These are phyloP conservation scores for Aureobasidium sp. DNA, from an alignment of 2,329 filamentous ascomycete genomes.

Conservation along the genomic window DNA sequence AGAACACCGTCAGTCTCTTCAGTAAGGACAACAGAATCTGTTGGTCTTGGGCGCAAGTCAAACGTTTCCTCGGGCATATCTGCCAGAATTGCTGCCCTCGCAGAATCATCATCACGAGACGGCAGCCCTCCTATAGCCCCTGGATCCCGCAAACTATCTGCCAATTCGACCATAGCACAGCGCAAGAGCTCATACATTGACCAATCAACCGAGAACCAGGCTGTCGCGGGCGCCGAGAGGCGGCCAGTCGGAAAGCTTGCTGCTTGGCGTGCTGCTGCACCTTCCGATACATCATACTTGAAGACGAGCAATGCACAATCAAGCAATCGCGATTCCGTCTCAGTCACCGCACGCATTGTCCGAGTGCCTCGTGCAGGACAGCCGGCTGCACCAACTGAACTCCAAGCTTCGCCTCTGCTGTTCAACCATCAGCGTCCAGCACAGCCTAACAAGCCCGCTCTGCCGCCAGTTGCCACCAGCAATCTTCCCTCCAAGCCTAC, in stretches of 20 bases:
- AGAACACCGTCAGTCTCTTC: constrained; percentile 6
- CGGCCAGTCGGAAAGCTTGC: constrained; percentile 1
- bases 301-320: constrained; percentile 6
- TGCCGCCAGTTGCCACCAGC: not conserved
- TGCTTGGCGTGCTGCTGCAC: constrained; percentile 4
- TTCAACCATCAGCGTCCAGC: constrained; percentile 53
- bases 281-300: not conserved
- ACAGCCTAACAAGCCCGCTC: constrained; percentile 13
- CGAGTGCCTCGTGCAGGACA: constrained; percentile 47
- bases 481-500: not conserved
- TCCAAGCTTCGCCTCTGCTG: constrained; percentile 52
- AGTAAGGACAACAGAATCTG: not conserved
- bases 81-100: constrained; percentile 85
- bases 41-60: constrained; percentile 45
- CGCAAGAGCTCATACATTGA: constrained; percentile 15
- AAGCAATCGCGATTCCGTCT: constrained; percentile 64
- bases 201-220: not conserved
- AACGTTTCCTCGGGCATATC: constrained; percentile 88
- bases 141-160: constrained; percentile 9
- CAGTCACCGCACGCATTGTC: constrained; percentile 78
- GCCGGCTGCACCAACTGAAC: constrained; percentile 40
- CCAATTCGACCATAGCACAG: not conserved
- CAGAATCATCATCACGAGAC: constrained; percentile 52
- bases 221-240: not conserved
- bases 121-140: constrained; percentile 17